A percentile compares a stretch with the other conserved stretches of the same genome.
Conservation (phyloP, 495 filamentous ascomycete species). For the Hypoxylon trugodes region DNA sequence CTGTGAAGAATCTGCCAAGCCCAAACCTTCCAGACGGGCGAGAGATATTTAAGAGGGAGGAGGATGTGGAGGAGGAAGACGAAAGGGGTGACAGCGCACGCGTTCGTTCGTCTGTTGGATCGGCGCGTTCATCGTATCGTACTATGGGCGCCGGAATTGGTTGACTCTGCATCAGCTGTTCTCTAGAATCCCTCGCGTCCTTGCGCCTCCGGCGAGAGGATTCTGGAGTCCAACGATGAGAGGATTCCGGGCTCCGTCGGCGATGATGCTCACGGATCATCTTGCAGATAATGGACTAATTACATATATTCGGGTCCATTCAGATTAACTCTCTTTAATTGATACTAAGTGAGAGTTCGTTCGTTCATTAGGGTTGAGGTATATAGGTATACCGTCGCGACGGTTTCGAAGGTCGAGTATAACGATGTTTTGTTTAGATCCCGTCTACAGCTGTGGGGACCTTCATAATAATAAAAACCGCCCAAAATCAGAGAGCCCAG, state of each 20-base stretch:
- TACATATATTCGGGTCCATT: conserved; percentile 36
- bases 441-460: conserved; percentile 30
- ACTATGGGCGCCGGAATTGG: conserved; percentile 15
- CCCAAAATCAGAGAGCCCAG: conserved; percentile 20
- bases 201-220: conserved; percentile 59
- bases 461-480: conserved; percentile 12
- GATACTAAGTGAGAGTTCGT: conserved; percentile 24
- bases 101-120: conserved; percentile 38
- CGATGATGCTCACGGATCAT: conserved; percentile 56
- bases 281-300: conserved; percentile 32
- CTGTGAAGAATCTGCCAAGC: conserved; percentile 54
- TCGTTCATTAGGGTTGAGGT: conserved; percentile 25
- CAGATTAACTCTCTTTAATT: conserved; percentile 27
- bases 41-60: conserved; percentile 57
- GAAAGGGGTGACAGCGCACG: conserved; percentile 53
- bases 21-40: conserved; percentile 50
- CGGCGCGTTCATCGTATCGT: conserved; percentile 37
- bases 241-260: conserved; percentile 57
- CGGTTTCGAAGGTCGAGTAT: conserved; percentile 29
- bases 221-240: conserved; percentile 59
- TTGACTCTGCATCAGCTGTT: conserved; percentile 49
- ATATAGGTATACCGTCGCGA: conserved; percentile 29
- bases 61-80: conserved; percentile 54
- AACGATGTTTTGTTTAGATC: conserved; percentile 41
- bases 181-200: conserved; percentile 55